Evolutionary conservation across 768 basidiomycete genomes (phyloP).

Genomic region (Termitomyces sp.): DNA sequence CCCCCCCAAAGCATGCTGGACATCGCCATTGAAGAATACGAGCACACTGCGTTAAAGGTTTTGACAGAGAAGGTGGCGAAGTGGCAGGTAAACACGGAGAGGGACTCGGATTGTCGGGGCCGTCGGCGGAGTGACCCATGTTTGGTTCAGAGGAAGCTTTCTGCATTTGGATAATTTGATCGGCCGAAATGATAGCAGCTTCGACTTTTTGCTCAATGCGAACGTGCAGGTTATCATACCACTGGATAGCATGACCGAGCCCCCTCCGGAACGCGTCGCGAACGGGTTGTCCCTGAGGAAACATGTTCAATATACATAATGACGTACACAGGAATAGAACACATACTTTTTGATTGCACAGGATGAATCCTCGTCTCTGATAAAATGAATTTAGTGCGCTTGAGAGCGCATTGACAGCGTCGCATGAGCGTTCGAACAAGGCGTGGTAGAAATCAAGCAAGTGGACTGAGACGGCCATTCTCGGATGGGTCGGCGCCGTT

Average conservation of each 20-base stretch:
- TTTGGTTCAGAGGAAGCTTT: no score
- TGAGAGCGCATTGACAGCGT: conserved; percentile 31
- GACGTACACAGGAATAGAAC: no score
- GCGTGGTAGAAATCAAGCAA: no score
- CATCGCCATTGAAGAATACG: conserved; percentile 26
- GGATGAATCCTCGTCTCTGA: conserved; percentile 18
- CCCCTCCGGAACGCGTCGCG: conserved; percentile 2
- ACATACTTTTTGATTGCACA: conserved; percentile 21
- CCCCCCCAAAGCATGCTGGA: conserved; percentile 33
- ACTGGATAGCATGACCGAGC: conserved; percentile 2
- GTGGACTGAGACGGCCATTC: conserved; percentile 27
- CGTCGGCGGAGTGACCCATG: no score
- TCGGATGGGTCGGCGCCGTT: conserved; percentile 22
- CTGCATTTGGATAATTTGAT: conserved; percentile 11
- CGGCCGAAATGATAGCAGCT: neutral
- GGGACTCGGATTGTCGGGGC: no score
- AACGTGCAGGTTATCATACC: conserved; percentile 4
- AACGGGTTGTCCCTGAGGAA: neutral
- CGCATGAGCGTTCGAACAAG: no score
- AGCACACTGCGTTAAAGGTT: no score
- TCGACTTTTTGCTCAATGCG: neutral
- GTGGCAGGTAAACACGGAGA: no score
- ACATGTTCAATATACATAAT: no score
- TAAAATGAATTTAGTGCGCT: conserved; percentile 29
- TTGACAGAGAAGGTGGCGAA: no score